phyloP scores from a whole-genome alignment of 1,139 yeast genomes.

The Yamadazyma mexicana region DNA sequence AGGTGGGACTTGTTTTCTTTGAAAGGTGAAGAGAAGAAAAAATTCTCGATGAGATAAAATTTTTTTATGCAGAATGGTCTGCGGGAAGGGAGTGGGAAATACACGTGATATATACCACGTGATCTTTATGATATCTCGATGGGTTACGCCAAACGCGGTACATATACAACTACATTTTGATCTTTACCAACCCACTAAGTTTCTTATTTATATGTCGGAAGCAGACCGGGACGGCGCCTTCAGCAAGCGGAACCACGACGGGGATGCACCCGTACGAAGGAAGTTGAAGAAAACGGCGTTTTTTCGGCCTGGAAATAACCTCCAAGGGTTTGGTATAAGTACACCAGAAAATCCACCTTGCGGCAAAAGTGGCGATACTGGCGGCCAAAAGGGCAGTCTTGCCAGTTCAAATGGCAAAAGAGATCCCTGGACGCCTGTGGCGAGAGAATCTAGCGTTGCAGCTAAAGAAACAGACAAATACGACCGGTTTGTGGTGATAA shows the following conservation, averaged over 20 bases:
- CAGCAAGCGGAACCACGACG: constrained; percentile 1
- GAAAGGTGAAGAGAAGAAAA: not conserved
- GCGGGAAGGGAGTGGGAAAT: not conserved
- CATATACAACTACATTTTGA: not conserved
- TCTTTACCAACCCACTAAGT: not conserved
- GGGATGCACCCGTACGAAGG: constrained; percentile 6
- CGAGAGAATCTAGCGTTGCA: too few relatives aligned
- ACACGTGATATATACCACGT: not conserved
- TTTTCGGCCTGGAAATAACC: constrained; percentile 36
- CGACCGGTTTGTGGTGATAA: constrained; percentile 8
- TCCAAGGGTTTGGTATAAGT: constrained; percentile 15
- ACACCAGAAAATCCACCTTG: not conserved
- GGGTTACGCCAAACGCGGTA: not conserved
- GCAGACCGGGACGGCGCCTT: not conserved
- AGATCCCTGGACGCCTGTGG: not conserved
- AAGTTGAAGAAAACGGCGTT: constrained; percentile 28
- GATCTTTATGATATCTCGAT: too few relatives aligned
- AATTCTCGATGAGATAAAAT: constrained; percentile 6
- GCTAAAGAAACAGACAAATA: constrained; percentile 7
- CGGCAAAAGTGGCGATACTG: too few relatives aligned
- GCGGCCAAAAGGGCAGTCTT: too few relatives aligned
- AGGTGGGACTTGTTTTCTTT: not conserved
- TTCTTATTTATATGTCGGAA: too few relatives aligned
- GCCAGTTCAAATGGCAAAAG: too few relatives aligned
- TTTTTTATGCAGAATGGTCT: not conserved